These are phyloP conservation scores for Plasmodium ovale DNA, from an alignment of 169 alveolate species.

Conservation along the genomic window DNA sequence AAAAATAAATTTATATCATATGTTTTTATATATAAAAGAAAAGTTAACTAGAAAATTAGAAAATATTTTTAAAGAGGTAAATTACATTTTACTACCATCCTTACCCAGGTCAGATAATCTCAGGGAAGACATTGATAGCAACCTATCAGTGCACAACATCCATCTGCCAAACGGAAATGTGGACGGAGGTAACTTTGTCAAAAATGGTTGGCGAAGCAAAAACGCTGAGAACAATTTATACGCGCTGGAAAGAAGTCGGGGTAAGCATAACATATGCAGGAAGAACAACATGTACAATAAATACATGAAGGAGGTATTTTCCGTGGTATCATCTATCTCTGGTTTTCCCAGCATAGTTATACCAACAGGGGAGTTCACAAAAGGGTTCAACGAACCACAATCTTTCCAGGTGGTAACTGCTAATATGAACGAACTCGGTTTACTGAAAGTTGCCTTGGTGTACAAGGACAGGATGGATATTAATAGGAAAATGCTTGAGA, in stretches of 20 bases:
- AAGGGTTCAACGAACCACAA: conserved; percentile 34
- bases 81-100: conserved; percentile 52
- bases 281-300: conserved; percentile 1
- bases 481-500: conserved; percentile 21
- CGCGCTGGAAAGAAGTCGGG: too few species aligned
- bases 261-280: neutral
- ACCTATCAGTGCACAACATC: neutral
- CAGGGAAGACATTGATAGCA: neutral
- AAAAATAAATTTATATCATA: neutral
- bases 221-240: neutral
- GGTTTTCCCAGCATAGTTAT: conserved; percentile 58
- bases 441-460: conserved; percentile 55
- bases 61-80: conserved; percentile 5
- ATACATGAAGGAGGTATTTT: conserved; percentile 63
- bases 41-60: neutral
- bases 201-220: neutral
- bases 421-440: conserved; percentile 25
- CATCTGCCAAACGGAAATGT: neutral
- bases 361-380: conserved; percentile 54
- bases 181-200: neutral
- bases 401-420: conserved; percentile 31
- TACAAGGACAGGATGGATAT: conserved; percentile 35
- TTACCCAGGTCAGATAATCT: conserved; percentile 54
- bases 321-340: conserved; percentile 38
- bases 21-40: conserved; percentile 2